phyloP scores from a whole-genome alignment of 768 basidiomycete species.

The Collybia nuda region DNA sequence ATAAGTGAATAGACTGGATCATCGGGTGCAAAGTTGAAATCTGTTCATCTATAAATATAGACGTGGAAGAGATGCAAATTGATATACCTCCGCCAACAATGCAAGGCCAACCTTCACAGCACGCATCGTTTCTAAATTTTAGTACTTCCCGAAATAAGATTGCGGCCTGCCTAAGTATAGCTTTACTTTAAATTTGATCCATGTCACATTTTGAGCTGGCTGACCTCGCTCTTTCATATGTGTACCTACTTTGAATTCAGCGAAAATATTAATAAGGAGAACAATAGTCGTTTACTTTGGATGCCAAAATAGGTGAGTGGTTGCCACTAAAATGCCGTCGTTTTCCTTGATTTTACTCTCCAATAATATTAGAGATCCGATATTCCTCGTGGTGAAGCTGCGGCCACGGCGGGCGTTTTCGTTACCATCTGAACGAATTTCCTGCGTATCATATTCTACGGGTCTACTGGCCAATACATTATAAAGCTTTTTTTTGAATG shows the following conservation, averaged over 20 bases:
- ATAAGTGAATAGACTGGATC: constrained; percentile 84
- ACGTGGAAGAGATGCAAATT: neutral
- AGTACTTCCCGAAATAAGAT: constrained; percentile 68
- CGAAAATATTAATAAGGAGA: constrained; percentile 3
- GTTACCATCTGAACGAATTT: constrained; percentile 40
- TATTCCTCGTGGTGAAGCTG: constrained; percentile 76
- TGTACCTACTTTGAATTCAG: constrained; percentile 45
- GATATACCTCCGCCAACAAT: constrained; percentile 81
- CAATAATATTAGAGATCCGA: constrained; percentile 74
- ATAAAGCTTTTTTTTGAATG: constrained; percentile 59
- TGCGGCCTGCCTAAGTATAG: constrained; percentile 61
- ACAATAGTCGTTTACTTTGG: constrained; percentile 52
- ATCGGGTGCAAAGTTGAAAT: constrained; percentile 87
- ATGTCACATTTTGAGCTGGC: neutral
- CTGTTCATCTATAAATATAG: constrained; percentile 35
- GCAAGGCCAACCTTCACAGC: constrained; percentile 65
- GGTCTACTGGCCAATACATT: constrained; percentile 40
- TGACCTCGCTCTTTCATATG: constrained; percentile 82
- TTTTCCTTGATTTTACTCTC: constrained; percentile 34
- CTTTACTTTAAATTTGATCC: neutral
- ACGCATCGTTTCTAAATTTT: constrained; percentile 49
- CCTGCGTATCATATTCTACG: constrained; percentile 71
- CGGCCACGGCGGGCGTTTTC: constrained; percentile 43
- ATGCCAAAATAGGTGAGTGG: constrained; percentile 97
- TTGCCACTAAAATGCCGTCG: constrained; percentile 73